Conservation (phyloP, 805 yeast genomes). For the Debaryomyces tyrocola region DNA sequence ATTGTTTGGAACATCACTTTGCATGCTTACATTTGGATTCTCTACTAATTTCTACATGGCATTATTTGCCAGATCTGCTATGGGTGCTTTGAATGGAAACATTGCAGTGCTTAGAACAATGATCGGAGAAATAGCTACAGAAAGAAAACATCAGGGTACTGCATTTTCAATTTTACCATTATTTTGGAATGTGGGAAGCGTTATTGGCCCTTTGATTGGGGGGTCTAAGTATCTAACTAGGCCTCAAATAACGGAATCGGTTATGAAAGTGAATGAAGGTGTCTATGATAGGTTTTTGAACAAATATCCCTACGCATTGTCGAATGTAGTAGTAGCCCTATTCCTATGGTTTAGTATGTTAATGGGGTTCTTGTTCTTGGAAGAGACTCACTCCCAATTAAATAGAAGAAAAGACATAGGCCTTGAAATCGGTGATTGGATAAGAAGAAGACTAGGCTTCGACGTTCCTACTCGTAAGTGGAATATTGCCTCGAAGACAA, state of each 20-base stretch:
- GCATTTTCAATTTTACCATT: constrained; percentile 64
- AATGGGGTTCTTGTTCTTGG: constrained; percentile 35
- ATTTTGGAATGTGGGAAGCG: constrained; percentile 59
- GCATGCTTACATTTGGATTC: constrained; percentile 54
- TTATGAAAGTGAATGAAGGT: background rate
- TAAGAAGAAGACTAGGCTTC: constrained; percentile 25
- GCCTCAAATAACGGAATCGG: constrained; percentile 23
- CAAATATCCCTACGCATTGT: constrained; percentile 38
- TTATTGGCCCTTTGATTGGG: constrained; percentile 61
- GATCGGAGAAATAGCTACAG: constrained; percentile 59
- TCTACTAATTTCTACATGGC: constrained; percentile 53
- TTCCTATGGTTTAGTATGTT: constrained; percentile 24
- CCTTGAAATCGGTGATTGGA: constrained; percentile 36
- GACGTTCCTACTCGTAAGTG: constrained; percentile 29
- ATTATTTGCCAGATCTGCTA: constrained; percentile 48
- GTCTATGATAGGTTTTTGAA: constrained; percentile 27
- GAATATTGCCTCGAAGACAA: constrained; percentile 8
- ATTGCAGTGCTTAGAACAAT: constrained; percentile 63
- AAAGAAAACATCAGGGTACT: constrained; percentile 58
- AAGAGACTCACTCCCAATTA: constrained; percentile 32
- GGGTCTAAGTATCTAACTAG: constrained; percentile 51
- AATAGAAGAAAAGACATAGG: constrained; percentile 29
- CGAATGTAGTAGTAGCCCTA: constrained; percentile 34
- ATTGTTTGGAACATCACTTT: constrained; percentile 49
- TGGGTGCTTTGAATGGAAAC: constrained; percentile 64